Evolutionary conservation across 495 filamentous ascomycete genomes (phyloP), one percentile per base, ranked within the genome.

Genomic region (Xeromyces bisporus): DNA sequence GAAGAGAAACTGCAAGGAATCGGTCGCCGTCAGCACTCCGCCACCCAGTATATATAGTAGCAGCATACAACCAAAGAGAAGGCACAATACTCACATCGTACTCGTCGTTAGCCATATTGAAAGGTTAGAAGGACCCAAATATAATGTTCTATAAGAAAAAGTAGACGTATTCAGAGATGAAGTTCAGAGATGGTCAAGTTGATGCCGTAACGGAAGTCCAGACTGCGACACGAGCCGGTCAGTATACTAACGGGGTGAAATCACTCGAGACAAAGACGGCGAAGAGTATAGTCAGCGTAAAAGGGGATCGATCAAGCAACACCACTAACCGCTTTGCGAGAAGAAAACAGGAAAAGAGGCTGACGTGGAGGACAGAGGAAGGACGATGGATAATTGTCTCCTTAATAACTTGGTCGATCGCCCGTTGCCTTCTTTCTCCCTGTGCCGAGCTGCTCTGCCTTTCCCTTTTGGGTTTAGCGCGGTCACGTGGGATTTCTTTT

Each of bases 91-190:
- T 72, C 62, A 97, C 89, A 79, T 99, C 89, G 62, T 99, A 96
- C 67, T 99, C 91, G 66, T 99, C 91, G 74, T 99, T 99, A 47
- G 91, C 91, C 91, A 99, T 99, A 20, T 37, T 47, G 46, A 35
- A 29, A 31, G 29, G 41, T 40, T 26, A 26, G 41, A 38, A n/a
- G n/a, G n/a, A n/a, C n/a, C n/a, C n/a, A n/a, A n/a, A n/a, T n/a
- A n/a, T n/a, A n/a, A n/a, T n/a, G n/a, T n/a, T n/a, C n/a, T n/a
- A n/a, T n/a, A 34, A 31, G 31, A 33, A 28, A 40, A 4, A 4
- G 20, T 9, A 34, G 36, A 33, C 13, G 32, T n/a, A 31, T 27
- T 33, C 20, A 21, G 26, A 31, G 14, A 31, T 11, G 6, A 17
- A 31, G 29, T 17, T 31, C 21, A 15, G 29, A 31, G 7, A 17